Evolutionary conservation across 2,329 filamentous ascomycete species (phyloP).

Genomic region (Penicillium sp.): DNA sequence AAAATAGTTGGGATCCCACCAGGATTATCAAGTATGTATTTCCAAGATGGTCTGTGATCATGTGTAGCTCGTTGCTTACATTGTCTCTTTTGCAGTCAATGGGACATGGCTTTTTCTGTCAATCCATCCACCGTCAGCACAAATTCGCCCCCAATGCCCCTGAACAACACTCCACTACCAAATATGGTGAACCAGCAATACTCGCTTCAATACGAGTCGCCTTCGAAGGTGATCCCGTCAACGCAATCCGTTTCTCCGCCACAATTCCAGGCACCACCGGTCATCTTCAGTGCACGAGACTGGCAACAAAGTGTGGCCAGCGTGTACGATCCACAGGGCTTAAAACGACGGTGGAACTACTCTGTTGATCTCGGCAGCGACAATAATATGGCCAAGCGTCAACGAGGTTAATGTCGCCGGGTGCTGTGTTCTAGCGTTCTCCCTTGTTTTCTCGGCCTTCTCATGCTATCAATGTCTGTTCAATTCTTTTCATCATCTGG

Average conservation of each 20-base stretch:
- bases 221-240: conserved; percentile 26
- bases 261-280: conserved; percentile 29
- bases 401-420: conserved; percentile 23
- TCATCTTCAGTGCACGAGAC: conserved; percentile 42
- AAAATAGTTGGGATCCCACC: conserved; percentile 75
- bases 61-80: conserved; percentile 21
- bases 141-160: conserved; percentile 40
- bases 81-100: conserved; percentile 64
- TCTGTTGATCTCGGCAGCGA: conserved; percentile 31
- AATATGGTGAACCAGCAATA: conserved; percentile 30
- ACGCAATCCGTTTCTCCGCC: conserved; percentile 33
- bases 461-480: too few relatives aligned
- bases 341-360: conserved; percentile 43
- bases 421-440: neutral
- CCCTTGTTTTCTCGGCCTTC: neutral
- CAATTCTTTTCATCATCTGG: too few relatives aligned
- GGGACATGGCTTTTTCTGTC: conserved; percentile 89
- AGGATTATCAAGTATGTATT: conserved; percentile 81
- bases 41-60: conserved; percentile 6
- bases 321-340: conserved; percentile 43
- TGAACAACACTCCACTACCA: conserved; percentile 25
- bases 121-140: conserved; percentile 44
- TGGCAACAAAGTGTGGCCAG: conserved; percentile 47
- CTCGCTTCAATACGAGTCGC: conserved; percentile 31
- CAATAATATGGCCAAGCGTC: conserved; percentile 29